These are phyloP conservation scores for Phaeosphaeria sp. DNA, from an alignment of 2,329 filamentous ascomycete genomes.

Conservation along the genomic window DNA sequence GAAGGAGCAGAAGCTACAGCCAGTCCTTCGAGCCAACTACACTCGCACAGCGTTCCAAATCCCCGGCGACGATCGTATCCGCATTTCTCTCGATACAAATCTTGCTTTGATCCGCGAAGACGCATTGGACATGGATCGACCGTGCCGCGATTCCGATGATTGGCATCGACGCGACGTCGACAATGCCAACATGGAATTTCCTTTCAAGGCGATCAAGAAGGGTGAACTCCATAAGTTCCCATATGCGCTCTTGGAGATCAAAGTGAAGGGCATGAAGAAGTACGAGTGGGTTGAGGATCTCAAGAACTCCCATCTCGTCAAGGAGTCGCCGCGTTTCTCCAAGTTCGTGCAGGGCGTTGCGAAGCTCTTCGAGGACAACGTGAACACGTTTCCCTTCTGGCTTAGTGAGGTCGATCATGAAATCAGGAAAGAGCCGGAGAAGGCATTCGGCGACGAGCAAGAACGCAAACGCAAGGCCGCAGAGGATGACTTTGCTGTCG, in stretches of 20 bases:
- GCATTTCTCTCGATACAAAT: constrained; percentile 92
- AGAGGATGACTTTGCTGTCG: constrained; percentile 87
- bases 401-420: constrained; percentile 89
- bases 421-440: constrained; percentile 90
- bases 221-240: constrained; percentile 92
- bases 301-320: constrained; percentile 90
- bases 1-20: constrained; percentile 77
- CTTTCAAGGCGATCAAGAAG: constrained; percentile 85
- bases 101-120: constrained; percentile 83
- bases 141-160: constrained; percentile 83
- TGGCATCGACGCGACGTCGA: constrained; percentile 96
- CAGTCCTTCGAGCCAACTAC: constrained; percentile 90
- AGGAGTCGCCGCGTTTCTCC: constrained; percentile 87
- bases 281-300: constrained; percentile 90
- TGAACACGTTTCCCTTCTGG: constrained; percentile 98
- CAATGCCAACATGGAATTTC: constrained; percentile 79
- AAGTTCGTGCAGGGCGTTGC: constrained; percentile 97
- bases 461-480: constrained; percentile 79
- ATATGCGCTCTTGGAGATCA: constrained; percentile 90
- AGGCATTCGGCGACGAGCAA: constrained; percentile 90
- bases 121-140: constrained; percentile 78
- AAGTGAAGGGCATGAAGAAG: constrained; percentile 73
- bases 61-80: constrained; percentile 85
- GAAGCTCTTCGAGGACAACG: constrained; percentile 88
- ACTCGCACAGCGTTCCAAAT: constrained; percentile 96